Conservation (phyloP, 768 basidiomycete genomes). For the Rubroboletus satanas region DNA sequence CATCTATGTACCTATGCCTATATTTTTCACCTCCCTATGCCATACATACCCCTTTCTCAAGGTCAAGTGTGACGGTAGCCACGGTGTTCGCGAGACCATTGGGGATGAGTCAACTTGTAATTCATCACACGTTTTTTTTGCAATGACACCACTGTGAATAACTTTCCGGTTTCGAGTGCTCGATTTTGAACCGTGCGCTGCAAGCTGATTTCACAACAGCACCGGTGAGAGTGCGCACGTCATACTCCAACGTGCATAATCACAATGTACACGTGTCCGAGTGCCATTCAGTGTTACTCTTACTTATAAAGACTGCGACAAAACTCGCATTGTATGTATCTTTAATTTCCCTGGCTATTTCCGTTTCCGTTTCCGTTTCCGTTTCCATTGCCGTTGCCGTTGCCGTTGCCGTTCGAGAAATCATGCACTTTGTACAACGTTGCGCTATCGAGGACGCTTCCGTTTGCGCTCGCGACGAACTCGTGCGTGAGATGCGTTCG, state of each 20-base stretch:
- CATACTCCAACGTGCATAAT: not conserved
- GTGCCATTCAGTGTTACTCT: not conserved
- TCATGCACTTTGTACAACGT: slow-evolving; percentile 26
- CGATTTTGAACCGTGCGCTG: not conserved
- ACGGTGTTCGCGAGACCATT: not conserved
- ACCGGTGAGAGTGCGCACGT: not conserved
- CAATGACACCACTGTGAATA: not conserved
- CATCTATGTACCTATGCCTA: slow-evolving; percentile 33
- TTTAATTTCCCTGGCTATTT: not conserved
- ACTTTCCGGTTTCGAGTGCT: not conserved
- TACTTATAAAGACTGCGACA: not conserved
- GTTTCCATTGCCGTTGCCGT: too few species aligned
- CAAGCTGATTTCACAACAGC: not conserved
- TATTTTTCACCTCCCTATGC: slow-evolving; percentile 22
- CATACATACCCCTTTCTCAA: slow-evolving; percentile 12
- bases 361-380: not conserved
- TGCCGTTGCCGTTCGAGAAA: not conserved
- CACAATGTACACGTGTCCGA: not conserved
- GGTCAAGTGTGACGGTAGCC: not conserved
- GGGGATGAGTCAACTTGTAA: slow-evolving; percentile 2
- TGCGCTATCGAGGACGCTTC: slow-evolving; percentile 21
- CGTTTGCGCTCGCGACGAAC: slow-evolving; percentile 30
- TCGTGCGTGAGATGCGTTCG: slow-evolving; percentile 29
- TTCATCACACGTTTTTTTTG: not conserved
- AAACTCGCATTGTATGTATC: not conserved